Evolutionary conservation across 345 rosid species (phyloP).

Genomic region (Citrus trifoliata): DNA sequence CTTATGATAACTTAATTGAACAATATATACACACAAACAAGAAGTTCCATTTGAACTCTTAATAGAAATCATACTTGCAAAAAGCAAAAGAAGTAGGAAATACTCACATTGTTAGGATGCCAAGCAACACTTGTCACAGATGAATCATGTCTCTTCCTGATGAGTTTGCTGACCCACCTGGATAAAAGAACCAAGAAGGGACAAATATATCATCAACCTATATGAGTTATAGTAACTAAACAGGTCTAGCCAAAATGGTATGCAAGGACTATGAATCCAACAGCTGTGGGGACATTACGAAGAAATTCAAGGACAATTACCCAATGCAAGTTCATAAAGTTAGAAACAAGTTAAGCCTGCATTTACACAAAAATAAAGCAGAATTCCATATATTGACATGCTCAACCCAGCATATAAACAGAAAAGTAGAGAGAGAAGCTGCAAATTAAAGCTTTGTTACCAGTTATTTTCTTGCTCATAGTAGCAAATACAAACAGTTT

Average conservation of each 20-base stretch:
- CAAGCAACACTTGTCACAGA: constrained; percentile 96
- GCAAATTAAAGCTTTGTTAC: constrained; percentile 33
- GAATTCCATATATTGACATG: not conserved
- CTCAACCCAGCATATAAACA: not conserved
- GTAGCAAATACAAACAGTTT: constrained; percentile 96
- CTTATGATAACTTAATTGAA: not conserved
- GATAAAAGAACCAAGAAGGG: constrained; percentile 16
- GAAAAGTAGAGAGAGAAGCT: not conserved
- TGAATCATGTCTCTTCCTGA: constrained; percentile 85
- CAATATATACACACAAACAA: not conserved
- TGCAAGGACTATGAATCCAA: not conserved
- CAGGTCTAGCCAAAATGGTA: not conserved
- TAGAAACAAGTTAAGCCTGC: not conserved
- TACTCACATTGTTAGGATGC: constrained; percentile 96
- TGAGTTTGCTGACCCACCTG: constrained; percentile 99
- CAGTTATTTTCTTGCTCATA: constrained; percentile 99
- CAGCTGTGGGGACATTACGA: not conserved
- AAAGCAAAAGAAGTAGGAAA: not conserved
- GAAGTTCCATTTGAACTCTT: not conserved
- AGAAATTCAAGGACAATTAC: not conserved
- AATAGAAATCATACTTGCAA: not conserved
- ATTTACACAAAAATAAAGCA: not conserved
- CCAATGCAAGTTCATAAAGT: not conserved
- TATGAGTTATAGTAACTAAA: not conserved
- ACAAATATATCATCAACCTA: constrained; percentile 16